Evolutionary conservation across 805 yeast genomes (phyloP).

Genomic region (Pichia cabralensis): DNA sequence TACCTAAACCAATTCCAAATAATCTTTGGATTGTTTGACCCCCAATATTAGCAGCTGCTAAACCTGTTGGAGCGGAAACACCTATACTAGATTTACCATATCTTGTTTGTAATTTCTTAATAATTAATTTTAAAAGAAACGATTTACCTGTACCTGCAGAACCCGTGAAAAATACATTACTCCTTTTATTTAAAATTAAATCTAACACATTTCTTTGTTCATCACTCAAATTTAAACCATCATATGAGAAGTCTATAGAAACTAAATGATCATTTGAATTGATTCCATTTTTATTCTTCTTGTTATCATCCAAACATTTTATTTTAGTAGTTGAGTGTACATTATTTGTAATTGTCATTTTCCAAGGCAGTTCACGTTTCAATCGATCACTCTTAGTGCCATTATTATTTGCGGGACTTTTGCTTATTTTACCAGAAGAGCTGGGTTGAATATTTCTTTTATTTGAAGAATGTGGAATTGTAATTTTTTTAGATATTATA

Average conservation of each 20-base stretch:
- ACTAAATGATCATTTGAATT: too few species aligned
- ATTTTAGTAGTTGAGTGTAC: neutral
- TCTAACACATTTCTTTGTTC: slow-evolving; percentile 42
- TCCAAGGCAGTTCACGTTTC: slow-evolving; percentile 4
- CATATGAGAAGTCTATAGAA: slow-evolving; percentile 1
- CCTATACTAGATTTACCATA: slow-evolving; percentile 51
- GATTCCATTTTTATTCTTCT: too few species aligned
- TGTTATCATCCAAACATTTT: too few species aligned
- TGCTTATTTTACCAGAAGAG: too few species aligned
- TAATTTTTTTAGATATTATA: neutral
- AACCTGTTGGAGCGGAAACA: slow-evolving; percentile 90
- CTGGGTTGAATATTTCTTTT: too few species aligned
- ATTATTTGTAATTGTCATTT: neutral
- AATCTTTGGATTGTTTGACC: slow-evolving; percentile 83
- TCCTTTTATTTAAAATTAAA: slow-evolving; percentile 38
- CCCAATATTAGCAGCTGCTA: slow-evolving; percentile 91
- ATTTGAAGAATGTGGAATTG: too few species aligned
- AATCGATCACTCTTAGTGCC: too few species aligned
- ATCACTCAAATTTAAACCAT: slow-evolving; percentile 6
- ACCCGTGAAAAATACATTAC: slow-evolving; percentile 67
- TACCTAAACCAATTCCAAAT: slow-evolving; percentile 79
- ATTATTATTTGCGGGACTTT: too few species aligned
- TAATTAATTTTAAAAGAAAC: slow-evolving; percentile 53
- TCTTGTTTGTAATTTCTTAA: slow-evolving; percentile 36
- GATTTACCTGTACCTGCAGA: slow-evolving; percentile 88